Base-by-base conservation (phyloP, 1,284 basidiomycete genomes). In the Puccinia horiana region DNA sequence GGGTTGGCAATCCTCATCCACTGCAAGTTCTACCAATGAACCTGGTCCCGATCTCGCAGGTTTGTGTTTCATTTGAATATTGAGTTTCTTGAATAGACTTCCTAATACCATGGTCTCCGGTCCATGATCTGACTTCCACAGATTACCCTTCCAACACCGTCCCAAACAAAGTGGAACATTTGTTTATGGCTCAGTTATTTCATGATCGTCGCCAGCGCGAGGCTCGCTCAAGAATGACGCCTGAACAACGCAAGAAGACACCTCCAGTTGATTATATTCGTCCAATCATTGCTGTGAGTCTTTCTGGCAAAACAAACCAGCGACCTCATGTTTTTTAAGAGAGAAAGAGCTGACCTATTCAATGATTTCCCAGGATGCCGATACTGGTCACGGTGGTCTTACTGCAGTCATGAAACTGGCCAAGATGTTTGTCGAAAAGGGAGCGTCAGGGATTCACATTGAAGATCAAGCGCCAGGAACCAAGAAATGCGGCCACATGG, bases 371-470 rank as follows among this genome's bases (percentile, higher is more conserved):
- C 86, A 56, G 77, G 86, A 87, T 81, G 86, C 86, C 80, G 86
- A 87, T 84, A 85, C 83, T 26, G 95, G 93, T 35, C 93, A 96
- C 86, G 94, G 94, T 84, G 96, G 96, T 82, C 90, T 94, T 11
- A 97, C 96, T 40, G 92, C 96, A 52, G 94, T 98, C 75, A 96
- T 99, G 94, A 98, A 98, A 89, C 90, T 96, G n/a, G 91, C 91
- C 72, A 96, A 96, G 87, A 89, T 95, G 54, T 96, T 96, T 86
- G 94, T 93, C 40, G 94, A 96, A 89, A 93, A 93, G 83, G 94
- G 94, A 76, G 93, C 94, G 3, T 90, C 94, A 18, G 94, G 91
- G 42, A 93, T 96, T 83, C 94, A 96, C 87, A 88, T 96, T 73
- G 94, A 96, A 87, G 95, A 96, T 87, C 94, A 96, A 87, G 90